Evolutionary conservation across 2,329 filamentous ascomycete species (phyloP).

Genomic region (Trichoderma sp.): DNA sequence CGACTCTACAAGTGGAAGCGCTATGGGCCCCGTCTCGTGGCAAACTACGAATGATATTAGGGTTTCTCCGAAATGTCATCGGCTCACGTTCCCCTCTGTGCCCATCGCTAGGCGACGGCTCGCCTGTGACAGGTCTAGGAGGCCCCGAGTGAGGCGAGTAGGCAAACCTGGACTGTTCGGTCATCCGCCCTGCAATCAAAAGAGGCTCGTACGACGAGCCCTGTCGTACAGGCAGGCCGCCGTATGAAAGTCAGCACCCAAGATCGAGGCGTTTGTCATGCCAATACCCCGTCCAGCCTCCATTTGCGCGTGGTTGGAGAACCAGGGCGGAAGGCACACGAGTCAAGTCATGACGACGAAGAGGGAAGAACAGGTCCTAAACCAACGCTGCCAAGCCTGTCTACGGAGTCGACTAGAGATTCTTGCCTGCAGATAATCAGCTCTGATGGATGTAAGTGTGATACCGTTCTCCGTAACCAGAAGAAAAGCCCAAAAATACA

Average conservation of each 20-base stretch:
- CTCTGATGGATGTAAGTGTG: background rate
- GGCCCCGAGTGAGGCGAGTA: background rate
- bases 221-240: background rate
- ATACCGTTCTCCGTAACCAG: background rate
- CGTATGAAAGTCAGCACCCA: background rate
- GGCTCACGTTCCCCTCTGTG: background rate
- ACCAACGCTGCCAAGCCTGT: background rate
- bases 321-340: background rate
- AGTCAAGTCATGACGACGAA: background rate
- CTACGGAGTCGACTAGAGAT: background rate
- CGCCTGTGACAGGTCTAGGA: background rate
- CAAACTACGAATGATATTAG: background rate
- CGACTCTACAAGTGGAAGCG: background rate
- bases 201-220: background rate
- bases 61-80: background rate
- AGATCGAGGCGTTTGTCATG: background rate
- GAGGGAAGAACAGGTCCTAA: background rate
- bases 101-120: background rate
- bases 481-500: background rate
- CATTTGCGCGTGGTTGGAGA: background rate
- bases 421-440: background rate
- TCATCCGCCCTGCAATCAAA: background rate
- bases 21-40: background rate
- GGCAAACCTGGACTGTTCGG: background rate
- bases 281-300: background rate